Evolutionary conservation across 495 filamentous ascomycete species (phyloP).

Genomic region (Rhypophila decipiens): DNA sequence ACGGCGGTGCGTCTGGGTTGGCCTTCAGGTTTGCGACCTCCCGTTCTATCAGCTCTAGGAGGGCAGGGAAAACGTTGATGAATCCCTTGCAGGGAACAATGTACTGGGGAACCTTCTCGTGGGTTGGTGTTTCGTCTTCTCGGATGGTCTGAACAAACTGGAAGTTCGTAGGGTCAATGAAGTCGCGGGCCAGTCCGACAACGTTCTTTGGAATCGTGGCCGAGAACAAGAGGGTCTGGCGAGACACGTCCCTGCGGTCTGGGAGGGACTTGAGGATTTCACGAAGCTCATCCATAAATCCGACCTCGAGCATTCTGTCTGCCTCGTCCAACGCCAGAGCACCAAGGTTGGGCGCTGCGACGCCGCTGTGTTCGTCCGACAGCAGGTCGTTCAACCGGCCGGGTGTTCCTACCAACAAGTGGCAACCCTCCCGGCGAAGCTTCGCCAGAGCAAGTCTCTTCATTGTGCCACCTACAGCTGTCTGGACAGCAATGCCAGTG

Average conservation of each 20-base stretch:
- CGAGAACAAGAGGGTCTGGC: constrained; percentile 91
- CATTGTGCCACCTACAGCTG: constrained; percentile 81
- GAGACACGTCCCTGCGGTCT: constrained; percentile 45
- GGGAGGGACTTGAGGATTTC: constrained; percentile 66
- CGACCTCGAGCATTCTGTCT: constrained; percentile 83
- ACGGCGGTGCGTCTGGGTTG: constrained; percentile 47
- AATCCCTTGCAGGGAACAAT: constrained; percentile 56
- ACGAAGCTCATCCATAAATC: constrained; percentile 73
- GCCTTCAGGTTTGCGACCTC: constrained; percentile 36
- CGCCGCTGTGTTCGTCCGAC: constrained; percentile 54
- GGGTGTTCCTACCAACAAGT: constrained; percentile 85
- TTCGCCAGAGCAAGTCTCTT: constrained; percentile 56
- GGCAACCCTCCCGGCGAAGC: constrained; percentile 71
- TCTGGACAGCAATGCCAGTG: constrained; percentile 71
- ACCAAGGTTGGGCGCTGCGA: constrained; percentile 67
- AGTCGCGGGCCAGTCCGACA: constrained; percentile 61
- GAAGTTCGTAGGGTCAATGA: constrained; percentile 52
- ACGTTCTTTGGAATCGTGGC: constrained; percentile 85
- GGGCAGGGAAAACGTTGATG: constrained; percentile 69
- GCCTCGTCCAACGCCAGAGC: constrained; percentile 92
- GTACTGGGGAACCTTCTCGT: constrained; percentile 75
- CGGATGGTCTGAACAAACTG: constrained; percentile 78
- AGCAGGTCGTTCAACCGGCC: constrained; percentile 84
- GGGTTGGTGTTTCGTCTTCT: constrained; percentile 74
- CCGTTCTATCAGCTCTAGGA: constrained; percentile 66